These are phyloP conservation scores for Neurospora cerealis DNA, from an alignment of 495 filamentous ascomycete species.

Conservation along the genomic window DNA sequence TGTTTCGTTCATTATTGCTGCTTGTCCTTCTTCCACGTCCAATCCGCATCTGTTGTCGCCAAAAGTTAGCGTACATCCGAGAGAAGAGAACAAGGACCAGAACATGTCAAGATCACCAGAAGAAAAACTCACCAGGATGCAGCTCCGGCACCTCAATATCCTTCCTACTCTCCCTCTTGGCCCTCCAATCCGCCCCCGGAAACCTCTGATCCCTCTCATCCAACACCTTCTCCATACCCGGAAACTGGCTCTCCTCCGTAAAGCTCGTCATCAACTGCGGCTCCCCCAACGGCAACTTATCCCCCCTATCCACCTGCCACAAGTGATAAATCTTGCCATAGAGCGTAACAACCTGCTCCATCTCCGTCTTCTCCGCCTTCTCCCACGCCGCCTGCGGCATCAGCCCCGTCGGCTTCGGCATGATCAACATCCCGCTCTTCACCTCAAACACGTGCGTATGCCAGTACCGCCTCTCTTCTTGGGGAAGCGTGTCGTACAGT, in stretches of 20 bases:
- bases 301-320: constrained; percentile 80
- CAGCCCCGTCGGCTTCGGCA: constrained; percentile 53
- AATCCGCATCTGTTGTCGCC: constrained; percentile 8
- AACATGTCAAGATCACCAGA: not conserved
- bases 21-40: constrained; percentile 8
- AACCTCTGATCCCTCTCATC: constrained; percentile 57
- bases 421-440: constrained; percentile 74
- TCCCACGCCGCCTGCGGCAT: constrained; percentile 58
- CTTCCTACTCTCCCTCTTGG: constrained; percentile 55
- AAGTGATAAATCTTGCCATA: constrained; percentile 91
- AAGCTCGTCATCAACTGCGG: constrained; percentile 75
- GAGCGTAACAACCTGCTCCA: constrained; percentile 58
- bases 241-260: constrained; percentile 45
- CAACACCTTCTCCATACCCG: constrained; percentile 49
- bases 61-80: not conserved
- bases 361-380: constrained; percentile 64
- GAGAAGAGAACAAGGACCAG: not conserved
- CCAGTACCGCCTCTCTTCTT: constrained; percentile 64
- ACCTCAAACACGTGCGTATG: constrained; percentile 81
- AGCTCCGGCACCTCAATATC: constrained; percentile 48
- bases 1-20: not conserved
- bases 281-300: constrained; percentile 61
- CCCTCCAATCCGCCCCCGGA: constrained; percentile 42
- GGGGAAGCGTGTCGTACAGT: constrained; percentile 54
- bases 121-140: constrained; percentile 37